These are phyloP conservation scores for Plasmopara viticola DNA, from an alignment of 352 stramenopile genomes.

Conservation along the genomic window DNA sequence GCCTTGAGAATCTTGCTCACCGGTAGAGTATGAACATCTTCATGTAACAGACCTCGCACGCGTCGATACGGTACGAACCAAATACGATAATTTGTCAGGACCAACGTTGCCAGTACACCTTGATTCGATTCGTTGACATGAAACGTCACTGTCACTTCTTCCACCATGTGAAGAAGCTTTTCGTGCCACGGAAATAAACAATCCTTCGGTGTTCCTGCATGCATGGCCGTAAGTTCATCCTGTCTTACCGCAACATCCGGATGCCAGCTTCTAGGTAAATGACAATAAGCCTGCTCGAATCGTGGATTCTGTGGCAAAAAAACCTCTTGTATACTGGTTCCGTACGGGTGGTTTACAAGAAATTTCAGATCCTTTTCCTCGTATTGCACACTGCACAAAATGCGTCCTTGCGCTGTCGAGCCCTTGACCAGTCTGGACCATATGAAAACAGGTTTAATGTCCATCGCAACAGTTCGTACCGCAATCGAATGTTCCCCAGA, in stretches of 20 bases:
- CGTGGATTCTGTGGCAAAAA: slow-evolving; percentile 76
- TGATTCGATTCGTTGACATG: slow-evolving; percentile 84
- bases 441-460: slow-evolving; percentile 58
- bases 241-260: slow-evolving; percentile 56
- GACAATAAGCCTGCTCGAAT: slow-evolving; percentile 69
- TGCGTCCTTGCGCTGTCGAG: slow-evolving; percentile 41
- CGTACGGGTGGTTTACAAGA: slow-evolving; percentile 62
- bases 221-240: slow-evolving; percentile 60
- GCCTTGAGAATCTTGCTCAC: slow-evolving; percentile 76
- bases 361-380: slow-evolving; percentile 61
- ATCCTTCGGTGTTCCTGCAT: slow-evolving; percentile 59
- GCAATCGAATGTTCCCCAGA: slow-evolving; percentile 10
- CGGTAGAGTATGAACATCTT: slow-evolving; percentile 78
- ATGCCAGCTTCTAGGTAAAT: slow-evolving; percentile 77
- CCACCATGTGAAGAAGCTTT: slow-evolving; percentile 78
- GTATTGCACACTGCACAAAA: slow-evolving; percentile 70
- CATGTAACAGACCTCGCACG: slow-evolving; percentile 65
- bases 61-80: slow-evolving; percentile 81
- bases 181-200: slow-evolving; percentile 80
- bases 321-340: slow-evolving; percentile 69
- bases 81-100: slow-evolving; percentile 79
- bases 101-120: slow-evolving; percentile 68
- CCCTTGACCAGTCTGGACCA: slow-evolving; percentile 73
- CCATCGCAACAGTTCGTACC: slow-evolving; percentile 6
- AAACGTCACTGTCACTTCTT: slow-evolving; percentile 84